Evolutionary conservation across 805 yeast species (phyloP).

Genomic region (Ogataea naganishii): DNA sequence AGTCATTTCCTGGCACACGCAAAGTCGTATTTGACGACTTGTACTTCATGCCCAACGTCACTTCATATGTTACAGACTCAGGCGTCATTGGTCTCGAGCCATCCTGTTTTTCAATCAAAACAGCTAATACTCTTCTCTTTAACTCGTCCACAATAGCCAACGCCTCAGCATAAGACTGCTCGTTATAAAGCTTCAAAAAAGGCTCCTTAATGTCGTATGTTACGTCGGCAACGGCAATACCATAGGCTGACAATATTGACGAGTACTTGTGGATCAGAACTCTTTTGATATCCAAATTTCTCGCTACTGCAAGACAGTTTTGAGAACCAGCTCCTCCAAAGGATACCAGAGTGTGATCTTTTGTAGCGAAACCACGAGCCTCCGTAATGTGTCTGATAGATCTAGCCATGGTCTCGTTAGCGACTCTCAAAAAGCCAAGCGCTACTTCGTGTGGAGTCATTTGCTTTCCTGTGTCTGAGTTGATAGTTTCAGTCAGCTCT

Average conservation of each 20-base stretch:
- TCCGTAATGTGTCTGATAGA: slow-evolving; percentile 39
- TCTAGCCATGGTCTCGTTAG: slow-evolving; percentile 37
- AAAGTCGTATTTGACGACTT: slow-evolving; percentile 35
- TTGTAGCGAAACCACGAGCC: slow-evolving; percentile 32
- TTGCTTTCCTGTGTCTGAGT: slow-evolving; percentile 21
- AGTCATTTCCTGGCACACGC: slow-evolving; percentile 21
- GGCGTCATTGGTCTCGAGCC: slow-evolving; percentile 52
- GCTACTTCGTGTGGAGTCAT: slow-evolving; percentile 35
- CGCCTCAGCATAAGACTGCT: slow-evolving; percentile 10
- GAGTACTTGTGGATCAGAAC: slow-evolving; percentile 39
- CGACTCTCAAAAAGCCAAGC: slow-evolving; percentile 35
- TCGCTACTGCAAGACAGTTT: slow-evolving; percentile 34
- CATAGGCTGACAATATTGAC: slow-evolving; percentile 38
- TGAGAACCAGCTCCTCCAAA: slow-evolving; percentile 47
- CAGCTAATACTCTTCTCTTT: slow-evolving; percentile 26
- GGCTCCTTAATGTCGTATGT: slow-evolving; percentile 4
- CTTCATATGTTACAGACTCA: slow-evolving; percentile 62
- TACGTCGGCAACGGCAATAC: slow-evolving; percentile 32
- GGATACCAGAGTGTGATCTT: slow-evolving; percentile 34
- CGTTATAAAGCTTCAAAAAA: slow-evolving; percentile 1
- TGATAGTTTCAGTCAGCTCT: slow-evolving; percentile 28
- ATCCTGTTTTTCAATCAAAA: slow-evolving; percentile 31
- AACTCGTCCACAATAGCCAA: slow-evolving; percentile 28
- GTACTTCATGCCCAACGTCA: slow-evolving; percentile 23
- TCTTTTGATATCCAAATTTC: slow-evolving; percentile 28